Base-by-base conservation (phyloP, 805 yeast species). In the Nadsonia fulvescens region DNA sequence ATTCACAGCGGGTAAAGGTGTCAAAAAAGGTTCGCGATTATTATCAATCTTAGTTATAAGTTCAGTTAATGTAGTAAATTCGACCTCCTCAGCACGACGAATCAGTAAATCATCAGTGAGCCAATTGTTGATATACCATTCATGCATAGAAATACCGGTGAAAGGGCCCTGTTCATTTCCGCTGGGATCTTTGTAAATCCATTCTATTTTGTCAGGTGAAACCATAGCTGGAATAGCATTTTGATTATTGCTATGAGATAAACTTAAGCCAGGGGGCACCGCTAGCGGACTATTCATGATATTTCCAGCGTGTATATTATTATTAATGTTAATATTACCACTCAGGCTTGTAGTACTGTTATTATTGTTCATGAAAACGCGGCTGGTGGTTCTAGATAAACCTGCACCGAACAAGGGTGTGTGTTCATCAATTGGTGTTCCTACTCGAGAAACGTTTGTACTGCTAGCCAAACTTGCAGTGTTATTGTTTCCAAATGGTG, bases 101-200 rank as follows among this genome's bases (percentile, higher is more conserved):
- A 81, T 52, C 20, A 51, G 50, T 34, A 79, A 53, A 31, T 60
- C 66, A 7, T 54, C 56, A 20, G 53, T 53, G 37, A 78, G 55
- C 49, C 72, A 76, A 3, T 69, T 66, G 22, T 60, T 61, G 6
- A 61, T 42, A 31, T 62, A 66, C 93, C 93, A 79, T 27, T 56
- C 66, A 36, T 76, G 83, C 93, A 79, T 79, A 49, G 62, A 50
- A 14, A 49, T 45, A 3, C 83, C 81, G 24, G 57, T 56, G 48
- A 79, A 79, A 3, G 93, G 93, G 12, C 93, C 93, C 44, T 78
- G 92, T 34, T 67, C 70, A 26, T 50, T 58, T 4, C 76, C 78
- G 20, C 58, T 46, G 0, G 78, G 69, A 45, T 79, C 93, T 29
- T 71, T 51, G 45, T 79, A 79, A 31, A 52, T 51, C 93, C 93